Conservation (phyloP, 148 eudicot species). For the Pharnaceum exiguum region DNA sequence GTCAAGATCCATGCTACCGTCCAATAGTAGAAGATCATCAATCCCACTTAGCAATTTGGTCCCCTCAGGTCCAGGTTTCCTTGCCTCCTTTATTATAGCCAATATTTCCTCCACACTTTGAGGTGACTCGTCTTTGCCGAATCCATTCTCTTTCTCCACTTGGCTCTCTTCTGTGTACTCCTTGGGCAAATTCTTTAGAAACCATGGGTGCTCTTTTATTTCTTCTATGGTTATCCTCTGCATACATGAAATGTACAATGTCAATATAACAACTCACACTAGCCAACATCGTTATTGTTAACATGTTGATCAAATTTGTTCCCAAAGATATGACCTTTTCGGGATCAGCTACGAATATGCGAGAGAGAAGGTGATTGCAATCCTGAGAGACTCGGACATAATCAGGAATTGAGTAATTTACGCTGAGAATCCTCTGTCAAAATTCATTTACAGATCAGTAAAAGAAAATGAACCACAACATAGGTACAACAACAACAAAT, state of each 20-base stretch:
- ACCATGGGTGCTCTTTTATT: slow-evolving; percentile 65
- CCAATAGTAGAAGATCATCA: slow-evolving; percentile 13
- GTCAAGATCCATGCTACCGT: slow-evolving; percentile 59
- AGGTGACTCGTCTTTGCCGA: slow-evolving; percentile 4
- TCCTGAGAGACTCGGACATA: slow-evolving; percentile 67
- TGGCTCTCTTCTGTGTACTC: slow-evolving; percentile 39
- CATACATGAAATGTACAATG: not conserved
- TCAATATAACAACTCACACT: not conserved
- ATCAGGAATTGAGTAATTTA: slow-evolving; percentile 68
- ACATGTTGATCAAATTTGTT: not conserved
- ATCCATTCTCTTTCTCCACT: slow-evolving; percentile 18
- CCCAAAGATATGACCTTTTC: slow-evolving; percentile 42
- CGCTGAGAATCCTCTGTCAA: slow-evolving; percentile 66
- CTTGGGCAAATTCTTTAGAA: slow-evolving; percentile 37
- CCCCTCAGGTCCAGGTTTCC: slow-evolving; percentile 20
- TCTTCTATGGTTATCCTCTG: slow-evolving; percentile 77
- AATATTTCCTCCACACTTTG: slow-evolving; percentile 58
- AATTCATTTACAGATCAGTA: not conserved
- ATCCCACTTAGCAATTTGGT: not conserved
- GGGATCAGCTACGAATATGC: slow-evolving; percentile 68
- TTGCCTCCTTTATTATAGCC: slow-evolving; percentile 51
- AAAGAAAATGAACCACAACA: too few relatives aligned
- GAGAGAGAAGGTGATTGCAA: slow-evolving; percentile 65
- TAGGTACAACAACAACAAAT: too few relatives aligned
- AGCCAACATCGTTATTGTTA: not conserved